Evolutionary conservation across 1,139 yeast genomes (phyloP), one percentile per base, ranked within the genome.

Genomic region (Lodderomyces metapsilosis): DNA sequence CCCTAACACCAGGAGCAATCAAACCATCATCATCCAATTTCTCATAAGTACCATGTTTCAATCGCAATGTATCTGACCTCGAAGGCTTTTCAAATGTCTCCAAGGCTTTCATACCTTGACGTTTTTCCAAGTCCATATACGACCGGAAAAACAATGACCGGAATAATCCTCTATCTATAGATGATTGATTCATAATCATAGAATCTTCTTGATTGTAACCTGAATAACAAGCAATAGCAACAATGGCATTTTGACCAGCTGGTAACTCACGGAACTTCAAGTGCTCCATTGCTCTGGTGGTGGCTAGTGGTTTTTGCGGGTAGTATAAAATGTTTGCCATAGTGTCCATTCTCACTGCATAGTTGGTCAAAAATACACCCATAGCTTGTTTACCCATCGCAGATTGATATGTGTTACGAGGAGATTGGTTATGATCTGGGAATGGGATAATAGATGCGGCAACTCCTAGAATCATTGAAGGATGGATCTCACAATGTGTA

Each of bases 301-400:
- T 94, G 40, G 98, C 99, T 59, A 92, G 72, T n/a, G 99, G 98
- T 64, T 92, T 94, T 64, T 92, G 99, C 36, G 99, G 99, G 58
- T 92, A 92, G 61, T 94, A 94, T 52, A 92, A 76, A 57, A 92
- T 91, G 57, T 92, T 92, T 12, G 98, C 97, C 98, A 94, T 92
- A 3, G 98, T 92, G 67, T 92, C 99, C 98, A 92, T 92, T 71
- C 99, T 88, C 40, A 91, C 96, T 43, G 86, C 80, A 62, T 92
- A 94, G 60, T 92, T 92, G 4, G 98, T 92, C 58, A 92, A 76
- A 66, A 88, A 91, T n/a, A 94, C 98, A 61, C 99, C 99, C 98
- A 92, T 92, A 46, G 99, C 99, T 71, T 92, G 99, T 68, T 92
- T 92, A 81, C 98, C 98, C 98, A 92, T 92, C 50, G 98, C 98